Conservation (phyloP, 2,329 filamentous ascomycete species). For the Penicillium sp. region DNA sequence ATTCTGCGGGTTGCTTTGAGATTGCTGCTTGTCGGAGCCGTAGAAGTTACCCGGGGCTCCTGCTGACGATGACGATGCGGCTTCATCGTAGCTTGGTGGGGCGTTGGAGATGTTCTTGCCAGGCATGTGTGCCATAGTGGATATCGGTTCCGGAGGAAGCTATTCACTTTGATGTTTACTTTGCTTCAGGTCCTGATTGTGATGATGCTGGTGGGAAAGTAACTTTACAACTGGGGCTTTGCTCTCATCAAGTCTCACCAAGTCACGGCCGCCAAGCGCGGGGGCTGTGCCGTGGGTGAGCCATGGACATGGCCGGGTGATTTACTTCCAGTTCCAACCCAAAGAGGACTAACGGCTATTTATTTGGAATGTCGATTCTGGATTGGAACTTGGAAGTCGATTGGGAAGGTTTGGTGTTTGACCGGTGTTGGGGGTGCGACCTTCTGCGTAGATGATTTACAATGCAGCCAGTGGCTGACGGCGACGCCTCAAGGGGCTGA, state of each 20-base stretch:
- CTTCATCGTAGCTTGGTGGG: slow-evolving; percentile 28
- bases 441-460: neutral
- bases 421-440: neutral
- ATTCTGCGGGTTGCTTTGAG: neutral
- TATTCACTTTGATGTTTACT: neutral
- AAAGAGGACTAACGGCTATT: neutral
- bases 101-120: neutral
- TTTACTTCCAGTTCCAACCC: neutral
- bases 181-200: neutral
- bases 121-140: neutral
- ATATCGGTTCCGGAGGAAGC: neutral
- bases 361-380: neutral
- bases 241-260: neutral
- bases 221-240: neutral
- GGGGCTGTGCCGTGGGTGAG: slow-evolving; percentile 18
- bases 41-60: neutral
- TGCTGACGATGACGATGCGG: neutral
- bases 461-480: neutral
- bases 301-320: neutral
- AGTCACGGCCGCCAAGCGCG: slow-evolving; percentile 18
- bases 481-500: neutral
- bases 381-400: neutral
- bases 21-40: neutral
- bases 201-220: neutral
- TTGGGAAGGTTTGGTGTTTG: neutral